Conservation (phyloP, 768 basidiomycete genomes). For the Wakefieldia striispora region DNA sequence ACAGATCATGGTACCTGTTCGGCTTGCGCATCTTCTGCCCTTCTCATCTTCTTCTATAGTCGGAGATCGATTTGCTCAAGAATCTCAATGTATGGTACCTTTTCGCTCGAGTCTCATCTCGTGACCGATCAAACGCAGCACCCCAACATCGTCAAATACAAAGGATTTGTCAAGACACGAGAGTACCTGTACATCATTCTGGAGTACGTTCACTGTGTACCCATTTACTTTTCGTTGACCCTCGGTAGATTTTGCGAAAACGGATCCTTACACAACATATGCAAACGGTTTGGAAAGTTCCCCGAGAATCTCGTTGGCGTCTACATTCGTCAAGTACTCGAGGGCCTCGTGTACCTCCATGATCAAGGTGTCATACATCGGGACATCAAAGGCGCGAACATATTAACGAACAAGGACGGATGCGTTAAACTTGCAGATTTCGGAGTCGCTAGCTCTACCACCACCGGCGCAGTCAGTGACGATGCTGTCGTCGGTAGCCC, state of each 20-base stretch:
- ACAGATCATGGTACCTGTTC: conserved; percentile 83
- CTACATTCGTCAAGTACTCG: conserved; percentile 94
- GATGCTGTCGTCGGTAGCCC: conserved; percentile 96
- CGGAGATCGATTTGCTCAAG: conserved; percentile 96
- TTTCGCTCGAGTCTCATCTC: background rate
- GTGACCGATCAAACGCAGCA: conserved; percentile 53
- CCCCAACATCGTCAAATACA: conserved; percentile 98
- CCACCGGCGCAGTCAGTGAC: conserved; percentile 72
- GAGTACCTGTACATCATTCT: conserved; percentile 96
- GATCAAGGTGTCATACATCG: conserved; percentile 99
- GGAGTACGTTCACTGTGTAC: conserved; percentile 53
- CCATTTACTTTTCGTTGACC: conserved; percentile 7
- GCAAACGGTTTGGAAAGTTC: conserved; percentile 97
- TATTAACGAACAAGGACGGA: conserved; percentile 98
- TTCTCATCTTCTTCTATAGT: conserved; percentile 44
- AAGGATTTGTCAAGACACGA: conserved; percentile 93
- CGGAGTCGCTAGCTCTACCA: conserved; percentile 85
- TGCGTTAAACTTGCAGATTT: conserved; percentile 99
- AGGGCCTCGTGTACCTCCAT: conserved; percentile 94
- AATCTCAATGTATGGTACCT: conserved; percentile 78
- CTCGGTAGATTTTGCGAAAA: conserved; percentile 88
- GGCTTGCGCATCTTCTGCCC: background rate
- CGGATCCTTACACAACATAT: conserved; percentile 91
- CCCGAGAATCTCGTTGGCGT: conserved; percentile 96
- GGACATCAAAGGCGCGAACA: conserved; percentile 99